A percentile compares a stretch with the other conserved stretches of the same genome.
Conservation (phyloP, 495 filamentous ascomycete genomes). For the Darksidea phi region DNA sequence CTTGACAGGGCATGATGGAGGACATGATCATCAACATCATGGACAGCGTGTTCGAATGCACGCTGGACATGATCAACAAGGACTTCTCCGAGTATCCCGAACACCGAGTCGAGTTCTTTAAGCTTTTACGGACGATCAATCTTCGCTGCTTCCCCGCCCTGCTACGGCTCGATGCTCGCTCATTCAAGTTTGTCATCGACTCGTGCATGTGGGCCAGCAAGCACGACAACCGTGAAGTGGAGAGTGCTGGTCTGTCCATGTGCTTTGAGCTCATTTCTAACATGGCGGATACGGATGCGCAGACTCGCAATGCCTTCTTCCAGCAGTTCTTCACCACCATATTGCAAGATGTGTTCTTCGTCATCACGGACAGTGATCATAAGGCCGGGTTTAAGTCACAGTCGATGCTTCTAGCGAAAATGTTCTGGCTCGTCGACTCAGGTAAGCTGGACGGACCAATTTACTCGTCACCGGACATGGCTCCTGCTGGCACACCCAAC, state of each 20-base stretch:
- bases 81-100: constrained; percentile 99
- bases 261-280: constrained; percentile 97
- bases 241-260: constrained; percentile 97
- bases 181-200: constrained; percentile 99
- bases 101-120: constrained; percentile 98
- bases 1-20: constrained; percentile 77
- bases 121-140: constrained; percentile 91
- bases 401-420: constrained; percentile 84
- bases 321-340: constrained; percentile 93
- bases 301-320: constrained; percentile 92
- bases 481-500: constrained; percentile 78
- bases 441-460: constrained; percentile 90
- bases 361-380: constrained; percentile 94
- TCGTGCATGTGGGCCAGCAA: constrained; percentile 99
- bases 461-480: constrained; percentile 72
- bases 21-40: constrained; percentile 96
- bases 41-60: constrained; percentile 98
- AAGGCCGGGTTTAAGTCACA: constrained; percentile 99
- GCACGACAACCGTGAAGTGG: constrained; percentile 97
- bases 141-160: constrained; percentile 91
- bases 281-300: constrained; percentile 84
- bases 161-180: constrained; percentile 85
- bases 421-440: constrained; percentile 88
- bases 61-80: constrained; percentile 99
- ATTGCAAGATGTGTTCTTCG: constrained; percentile 97